Evolutionary conservation across 106 monocot genomes (phyloP).

Genomic region (Acorus gramineus): DNA sequence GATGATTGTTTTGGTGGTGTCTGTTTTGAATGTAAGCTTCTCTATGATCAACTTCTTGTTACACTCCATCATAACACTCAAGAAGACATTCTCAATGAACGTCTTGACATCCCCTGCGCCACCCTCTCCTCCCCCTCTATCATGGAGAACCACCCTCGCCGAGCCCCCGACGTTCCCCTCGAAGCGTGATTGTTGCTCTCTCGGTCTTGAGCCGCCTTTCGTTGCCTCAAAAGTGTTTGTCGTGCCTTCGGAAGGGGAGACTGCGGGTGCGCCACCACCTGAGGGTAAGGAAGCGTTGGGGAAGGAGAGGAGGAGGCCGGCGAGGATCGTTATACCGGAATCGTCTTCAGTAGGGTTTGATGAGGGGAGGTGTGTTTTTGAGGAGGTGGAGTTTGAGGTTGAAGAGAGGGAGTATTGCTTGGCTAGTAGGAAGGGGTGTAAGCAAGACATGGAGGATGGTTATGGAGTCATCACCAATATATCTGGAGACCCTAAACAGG

Average conservation of each 20-base stretch:
- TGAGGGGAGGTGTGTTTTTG: background rate
- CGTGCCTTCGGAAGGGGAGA: background rate
- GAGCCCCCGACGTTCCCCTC: background rate
- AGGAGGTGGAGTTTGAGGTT: slow-evolving; percentile 17
- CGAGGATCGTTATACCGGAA: slow-evolving; percentile 43
- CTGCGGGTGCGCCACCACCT: background rate
- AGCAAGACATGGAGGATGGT: slow-evolving; percentile 66
- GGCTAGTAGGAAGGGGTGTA: slow-evolving; percentile 43
- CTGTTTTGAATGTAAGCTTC: too few species aligned
- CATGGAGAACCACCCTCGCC: slow-evolving; percentile 6
- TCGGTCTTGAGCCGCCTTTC: background rate
- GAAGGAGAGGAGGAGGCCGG: slow-evolving; percentile 38
- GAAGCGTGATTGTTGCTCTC: background rate
- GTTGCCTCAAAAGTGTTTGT: too few species aligned
- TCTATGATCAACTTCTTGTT: slow-evolving; percentile 2
- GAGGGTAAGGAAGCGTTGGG: background rate
- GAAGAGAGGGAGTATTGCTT: slow-evolving; percentile 54
- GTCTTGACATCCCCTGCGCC: slow-evolving; percentile 1
- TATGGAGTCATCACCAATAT: slow-evolving; percentile 40
- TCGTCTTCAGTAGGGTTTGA: background rate
- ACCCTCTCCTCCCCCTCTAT: background rate
- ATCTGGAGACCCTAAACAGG: slow-evolving; percentile 47
- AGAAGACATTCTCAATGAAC: slow-evolving; percentile 9
- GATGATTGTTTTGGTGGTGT: too few species aligned
- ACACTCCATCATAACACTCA: slow-evolving; percentile 10